These are phyloP conservation scores for Colletotrichum orchidophilum DNA, from an alignment of 2,329 filamentous ascomycete species.

Conservation along the genomic window DNA sequence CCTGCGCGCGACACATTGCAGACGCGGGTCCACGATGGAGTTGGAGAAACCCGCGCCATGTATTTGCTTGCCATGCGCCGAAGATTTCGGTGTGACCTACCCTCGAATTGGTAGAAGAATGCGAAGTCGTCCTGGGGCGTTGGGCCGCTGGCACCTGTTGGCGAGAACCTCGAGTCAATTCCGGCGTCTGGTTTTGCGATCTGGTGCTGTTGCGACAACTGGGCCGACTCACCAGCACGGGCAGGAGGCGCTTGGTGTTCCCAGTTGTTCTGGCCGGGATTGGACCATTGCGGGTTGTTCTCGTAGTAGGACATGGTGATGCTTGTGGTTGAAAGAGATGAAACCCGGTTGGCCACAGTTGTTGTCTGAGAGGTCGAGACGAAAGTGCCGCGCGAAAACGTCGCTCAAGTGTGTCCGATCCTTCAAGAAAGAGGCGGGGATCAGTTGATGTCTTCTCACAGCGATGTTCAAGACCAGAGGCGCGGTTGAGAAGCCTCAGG, in stretches of 20 bases:
- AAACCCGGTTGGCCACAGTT: constrained; percentile 15
- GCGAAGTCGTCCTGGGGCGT: constrained; percentile 80
- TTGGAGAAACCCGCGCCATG: background rate
- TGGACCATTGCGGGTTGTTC: constrained; percentile 51
- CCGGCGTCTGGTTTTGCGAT: constrained; percentile 23
- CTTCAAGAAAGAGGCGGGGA: constrained; percentile 7
- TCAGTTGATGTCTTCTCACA: constrained; percentile 24
- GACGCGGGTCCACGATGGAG: background rate
- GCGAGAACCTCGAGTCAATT: constrained; percentile 32
- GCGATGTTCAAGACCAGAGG: constrained; percentile 27
- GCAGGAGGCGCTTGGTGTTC: constrained; percentile 56
- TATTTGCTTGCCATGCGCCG: constrained; percentile 9
- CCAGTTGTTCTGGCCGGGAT: constrained; percentile 52
- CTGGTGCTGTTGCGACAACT: constrained; percentile 29
- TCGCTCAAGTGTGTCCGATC: background rate
- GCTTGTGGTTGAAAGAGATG: background rate
- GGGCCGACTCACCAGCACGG: constrained; percentile 43
- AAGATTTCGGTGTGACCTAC: constrained; percentile 63
- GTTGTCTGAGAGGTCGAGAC: constrained; percentile 11
- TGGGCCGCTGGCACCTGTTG: constrained; percentile 77
- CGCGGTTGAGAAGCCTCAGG: constrained; percentile 25
- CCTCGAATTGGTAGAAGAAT: constrained; percentile 89
- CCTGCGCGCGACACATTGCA: constrained; percentile 12
- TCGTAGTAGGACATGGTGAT: constrained; percentile 57
- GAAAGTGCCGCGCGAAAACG: background rate